A percentile compares a stretch with the other conserved stretches of the same genome.
Evolutionary conservation across 805 yeast species (phyloP).

Genomic region (Millerozyma miso): DNA sequence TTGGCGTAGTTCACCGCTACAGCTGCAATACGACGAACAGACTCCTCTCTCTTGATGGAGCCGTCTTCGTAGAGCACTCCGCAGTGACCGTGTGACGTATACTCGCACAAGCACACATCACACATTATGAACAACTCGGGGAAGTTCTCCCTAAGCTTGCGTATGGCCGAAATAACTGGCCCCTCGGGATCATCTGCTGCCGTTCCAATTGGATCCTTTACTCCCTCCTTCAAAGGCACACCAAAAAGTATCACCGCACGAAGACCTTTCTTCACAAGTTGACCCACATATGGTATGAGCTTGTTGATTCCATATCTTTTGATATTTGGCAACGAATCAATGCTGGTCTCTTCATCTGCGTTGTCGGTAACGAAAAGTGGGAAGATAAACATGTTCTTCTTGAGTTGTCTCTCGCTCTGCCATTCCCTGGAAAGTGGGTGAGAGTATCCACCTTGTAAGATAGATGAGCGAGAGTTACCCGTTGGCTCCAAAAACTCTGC

Average conservation of each 20-base stretch:
- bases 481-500: slow-evolving; percentile 65
- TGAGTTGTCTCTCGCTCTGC: slow-evolving; percentile 83
- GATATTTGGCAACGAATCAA: slow-evolving; percentile 82
- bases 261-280: slow-evolving; percentile 76
- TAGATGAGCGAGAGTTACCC: slow-evolving; percentile 63
- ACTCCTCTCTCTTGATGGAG: slow-evolving; percentile 63
- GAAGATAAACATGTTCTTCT: slow-evolving; percentile 86
- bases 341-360: slow-evolving; percentile 71
- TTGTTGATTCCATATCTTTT: slow-evolving; percentile 81
- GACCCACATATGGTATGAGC: slow-evolving; percentile 64
- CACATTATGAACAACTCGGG: slow-evolving; percentile 86
- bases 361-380: slow-evolving; percentile 83
- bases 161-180: slow-evolving; percentile 82
- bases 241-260: slow-evolving; percentile 88
- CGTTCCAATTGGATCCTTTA: slow-evolving; percentile 78
- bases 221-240: slow-evolving; percentile 72
- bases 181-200: slow-evolving; percentile 96
- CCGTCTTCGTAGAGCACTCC: slow-evolving; percentile 90
- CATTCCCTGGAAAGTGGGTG: slow-evolving; percentile 86
- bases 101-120: slow-evolving; percentile 96
- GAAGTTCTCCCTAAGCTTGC: slow-evolving; percentile 56
- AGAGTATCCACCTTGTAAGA: slow-evolving; percentile 91
- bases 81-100: slow-evolving; percentile 97
- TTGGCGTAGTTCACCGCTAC: slow-evolving; percentile 93
- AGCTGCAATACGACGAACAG: slow-evolving; percentile 82